Evolutionary conservation across 257 asterid genomes (phyloP), one percentile per base, ranked within the genome.

Genomic region (Capsicum rhomboideum): DNA sequence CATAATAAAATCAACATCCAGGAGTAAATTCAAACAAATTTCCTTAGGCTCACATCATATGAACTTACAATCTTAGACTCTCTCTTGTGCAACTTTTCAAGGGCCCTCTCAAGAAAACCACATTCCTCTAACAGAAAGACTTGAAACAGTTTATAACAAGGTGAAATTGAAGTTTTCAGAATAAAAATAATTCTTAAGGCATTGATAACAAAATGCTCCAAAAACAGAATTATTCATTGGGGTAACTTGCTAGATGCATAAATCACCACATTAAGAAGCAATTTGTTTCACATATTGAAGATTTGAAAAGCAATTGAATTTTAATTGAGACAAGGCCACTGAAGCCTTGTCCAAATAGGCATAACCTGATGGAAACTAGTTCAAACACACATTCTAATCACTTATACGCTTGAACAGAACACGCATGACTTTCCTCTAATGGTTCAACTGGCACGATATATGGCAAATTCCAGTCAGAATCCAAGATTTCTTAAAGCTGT

Each of bases 51-150:
- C 84, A 56, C 53, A 49, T 80, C 44, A 85, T 23, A 53, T 79
- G 80, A 82, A 85, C 99, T 91, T 90, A 97, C 99, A 84, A 97
- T 93, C 90, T 92, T 97, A 85, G 85, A 80, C 86, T 94, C 98
- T 89, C 92, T 93, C 91, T 87, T 90, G 87, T 81, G 97, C 94
- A 97, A 90, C 92, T 93, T 98, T 92, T 92, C 92, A 44, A 97
- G 93, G 83, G 98, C 99, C 87, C 93, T 91, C 91, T 95, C 97
- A 86, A 87, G 68, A 88, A 91, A 91, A 74, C 97, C 98, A 91
- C 97, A 92, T 83, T 95, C 99, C 89, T 97, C 98, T 72, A 95
- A 90, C 83, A 97, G 87, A 72, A 95, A 90, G 78, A 97, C 87
- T 98, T 97, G 91, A 54, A 89, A 85, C 82, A 69, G 84, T 72